Conservation (phyloP, 176 grass and related monocot species). For the Neostapfia colusana region DNA sequence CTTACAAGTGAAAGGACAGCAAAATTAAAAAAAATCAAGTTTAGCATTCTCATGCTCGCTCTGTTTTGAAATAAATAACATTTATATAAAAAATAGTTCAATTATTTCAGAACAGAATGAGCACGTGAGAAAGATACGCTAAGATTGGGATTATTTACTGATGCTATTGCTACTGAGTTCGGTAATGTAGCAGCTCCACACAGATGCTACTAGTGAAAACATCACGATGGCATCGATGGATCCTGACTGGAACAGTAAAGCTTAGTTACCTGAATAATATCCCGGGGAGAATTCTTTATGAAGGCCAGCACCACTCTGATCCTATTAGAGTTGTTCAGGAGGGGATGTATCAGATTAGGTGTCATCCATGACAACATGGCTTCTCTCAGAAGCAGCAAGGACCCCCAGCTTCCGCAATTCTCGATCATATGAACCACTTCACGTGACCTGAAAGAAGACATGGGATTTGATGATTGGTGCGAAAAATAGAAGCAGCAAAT, state of each 20-base stretch:
- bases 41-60: not conserved
- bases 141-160: not conserved
- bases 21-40: too few relatives aligned
- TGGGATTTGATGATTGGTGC: not conserved
- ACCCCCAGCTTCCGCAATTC: not conserved
- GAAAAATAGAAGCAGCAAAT: not conserved
- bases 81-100: too few relatives aligned
- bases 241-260: not conserved
- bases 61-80: too few relatives aligned
- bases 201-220: not conserved
- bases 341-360: not conserved
- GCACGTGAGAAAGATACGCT: too few relatives aligned
- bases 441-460: conserved; percentile 11
- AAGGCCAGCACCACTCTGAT: conserved; percentile 24
- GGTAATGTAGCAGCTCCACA: not conserved
- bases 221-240: not conserved
- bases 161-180: not conserved
- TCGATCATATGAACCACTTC: conserved; percentile 10
- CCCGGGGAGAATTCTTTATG: not conserved
- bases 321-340: not conserved
- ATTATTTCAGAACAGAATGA: too few relatives aligned
- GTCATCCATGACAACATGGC: conserved; percentile 5
- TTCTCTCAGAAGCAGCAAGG: conserved; percentile 1
- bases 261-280: not conserved
- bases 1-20: not conserved